Conservation (phyloP, 2,329 filamentous ascomycete species). For the Trichoderma aggressivum region DNA sequence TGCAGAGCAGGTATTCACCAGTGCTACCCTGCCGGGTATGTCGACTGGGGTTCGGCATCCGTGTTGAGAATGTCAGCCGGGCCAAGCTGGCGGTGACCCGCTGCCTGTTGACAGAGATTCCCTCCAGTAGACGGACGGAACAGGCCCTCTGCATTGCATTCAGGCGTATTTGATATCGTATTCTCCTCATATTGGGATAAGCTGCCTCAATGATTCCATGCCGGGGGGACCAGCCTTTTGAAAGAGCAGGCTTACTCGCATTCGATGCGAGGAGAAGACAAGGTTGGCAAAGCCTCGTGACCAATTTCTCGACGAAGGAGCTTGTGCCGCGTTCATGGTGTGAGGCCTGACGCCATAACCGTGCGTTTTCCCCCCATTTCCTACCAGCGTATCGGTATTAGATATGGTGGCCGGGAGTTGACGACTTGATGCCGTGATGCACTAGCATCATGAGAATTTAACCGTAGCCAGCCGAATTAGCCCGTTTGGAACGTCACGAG, state of each 20-base stretch:
- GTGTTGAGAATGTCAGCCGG: slow-evolving; percentile 5
- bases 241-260: not conserved
- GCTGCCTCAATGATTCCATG: not conserved
- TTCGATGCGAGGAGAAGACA: not conserved
- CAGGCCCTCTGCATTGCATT: not conserved
- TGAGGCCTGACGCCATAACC: slow-evolving; percentile 5
- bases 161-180: not conserved
- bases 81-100: not conserved
- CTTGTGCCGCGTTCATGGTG: not conserved
- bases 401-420: not conserved
- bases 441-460: not conserved
- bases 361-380: not conserved
- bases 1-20: not conserved
- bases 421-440: not conserved
- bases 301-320: not conserved
- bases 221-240: not conserved
- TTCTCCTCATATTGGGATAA: not conserved
- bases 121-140: not conserved
- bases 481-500: not conserved
- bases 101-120: not conserved
- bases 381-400: not conserved
- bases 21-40: slow-evolving; percentile 1
- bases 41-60: not conserved
- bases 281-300: slow-evolving; percentile 9
- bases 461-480: not conserved